Evolutionary conservation across 495 filamentous ascomycete genomes (phyloP).

Genomic region (Hyaloscypha bicolor): DNA sequence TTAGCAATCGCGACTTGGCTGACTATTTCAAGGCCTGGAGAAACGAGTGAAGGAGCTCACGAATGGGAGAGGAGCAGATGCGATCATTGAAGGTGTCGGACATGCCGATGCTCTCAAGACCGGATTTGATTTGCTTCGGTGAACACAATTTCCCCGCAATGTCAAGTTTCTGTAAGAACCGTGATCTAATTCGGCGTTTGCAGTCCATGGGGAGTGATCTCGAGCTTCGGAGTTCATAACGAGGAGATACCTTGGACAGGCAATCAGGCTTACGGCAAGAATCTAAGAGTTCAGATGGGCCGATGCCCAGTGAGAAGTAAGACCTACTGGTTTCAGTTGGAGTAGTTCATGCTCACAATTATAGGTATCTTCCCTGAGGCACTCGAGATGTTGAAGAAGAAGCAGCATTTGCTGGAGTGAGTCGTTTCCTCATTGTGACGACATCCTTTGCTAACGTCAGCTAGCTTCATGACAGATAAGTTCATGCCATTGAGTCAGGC

Average conservation of each 20-base stretch:
- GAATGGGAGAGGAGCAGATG: conserved; percentile 84
- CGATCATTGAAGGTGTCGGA: conserved; percentile 90
- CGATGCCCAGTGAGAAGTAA: conserved; percentile 84
- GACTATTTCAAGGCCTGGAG: conserved; percentile 44
- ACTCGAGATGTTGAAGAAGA: conserved; percentile 75
- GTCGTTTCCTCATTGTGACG: conserved; percentile 36
- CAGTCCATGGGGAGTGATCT: conserved; percentile 83
- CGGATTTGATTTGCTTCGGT: conserved; percentile 74
- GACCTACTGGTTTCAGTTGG: neutral
- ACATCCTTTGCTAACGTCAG: conserved; percentile 20
- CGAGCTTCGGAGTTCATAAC: conserved; percentile 92
- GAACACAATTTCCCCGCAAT: no score
- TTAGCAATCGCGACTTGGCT: neutral
- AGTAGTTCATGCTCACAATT: neutral
- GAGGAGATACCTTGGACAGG: conserved; percentile 88
- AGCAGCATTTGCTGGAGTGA: conserved; percentile 80
- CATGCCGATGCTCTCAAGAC: conserved; percentile 79
- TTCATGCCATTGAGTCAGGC: conserved; percentile 87
- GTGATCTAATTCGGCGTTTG: no score
- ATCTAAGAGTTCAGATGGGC: conserved; percentile 89
- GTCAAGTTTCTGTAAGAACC: no score
- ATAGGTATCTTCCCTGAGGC: conserved; percentile 68
- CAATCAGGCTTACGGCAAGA: conserved; percentile 85
- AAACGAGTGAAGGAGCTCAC: conserved; percentile 76
- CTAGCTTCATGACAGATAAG: conserved; percentile 89